These are phyloP conservation scores for Sporothrix globosa DNA, from an alignment of 2,329 filamentous ascomycete genomes.

Conservation along the genomic window DNA sequence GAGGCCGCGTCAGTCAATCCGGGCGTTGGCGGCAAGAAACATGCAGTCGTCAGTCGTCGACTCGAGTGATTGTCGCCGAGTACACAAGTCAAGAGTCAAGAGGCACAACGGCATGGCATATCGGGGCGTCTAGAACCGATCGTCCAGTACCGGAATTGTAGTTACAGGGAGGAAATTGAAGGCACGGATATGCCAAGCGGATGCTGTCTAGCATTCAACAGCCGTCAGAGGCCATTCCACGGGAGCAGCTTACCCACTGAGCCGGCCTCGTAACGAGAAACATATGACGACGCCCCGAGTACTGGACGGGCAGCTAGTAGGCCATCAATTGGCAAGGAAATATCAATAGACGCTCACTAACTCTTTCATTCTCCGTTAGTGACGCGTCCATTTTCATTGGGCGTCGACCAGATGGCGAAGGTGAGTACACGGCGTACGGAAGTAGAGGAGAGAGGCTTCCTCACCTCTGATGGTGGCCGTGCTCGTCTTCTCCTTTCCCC, in stretches of 20 bases:
- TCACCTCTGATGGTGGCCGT: neutral
- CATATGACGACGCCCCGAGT: conserved; percentile 2
- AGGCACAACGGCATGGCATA: conserved; percentile 5
- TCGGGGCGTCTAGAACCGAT: neutral
- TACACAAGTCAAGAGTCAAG: neutral
- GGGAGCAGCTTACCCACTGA: neutral
- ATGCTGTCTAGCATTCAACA: no score
- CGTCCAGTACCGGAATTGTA: neutral
- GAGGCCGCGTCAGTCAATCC: conserved; percentile 15
- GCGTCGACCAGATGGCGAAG: no score
- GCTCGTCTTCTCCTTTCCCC: neutral
- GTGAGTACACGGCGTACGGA: no score
- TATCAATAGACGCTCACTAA: neutral
- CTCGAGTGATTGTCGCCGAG: neutral
- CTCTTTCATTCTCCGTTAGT: neutral
- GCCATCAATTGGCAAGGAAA: neutral
- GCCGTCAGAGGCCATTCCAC: neutral
- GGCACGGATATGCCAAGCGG: neutral
- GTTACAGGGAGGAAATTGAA: neutral
- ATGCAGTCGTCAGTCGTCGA: neutral
- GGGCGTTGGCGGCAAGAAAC: neutral
- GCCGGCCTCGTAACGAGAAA: neutral
- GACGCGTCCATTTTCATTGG: no score
- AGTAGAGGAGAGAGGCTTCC: no score
- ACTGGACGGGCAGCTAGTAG: neutral